A percentile compares a stretch with the other conserved stretches of the same genome.
Conservation (phyloP, 768 basidiomycete species). For the Trametes elegans region DNA sequence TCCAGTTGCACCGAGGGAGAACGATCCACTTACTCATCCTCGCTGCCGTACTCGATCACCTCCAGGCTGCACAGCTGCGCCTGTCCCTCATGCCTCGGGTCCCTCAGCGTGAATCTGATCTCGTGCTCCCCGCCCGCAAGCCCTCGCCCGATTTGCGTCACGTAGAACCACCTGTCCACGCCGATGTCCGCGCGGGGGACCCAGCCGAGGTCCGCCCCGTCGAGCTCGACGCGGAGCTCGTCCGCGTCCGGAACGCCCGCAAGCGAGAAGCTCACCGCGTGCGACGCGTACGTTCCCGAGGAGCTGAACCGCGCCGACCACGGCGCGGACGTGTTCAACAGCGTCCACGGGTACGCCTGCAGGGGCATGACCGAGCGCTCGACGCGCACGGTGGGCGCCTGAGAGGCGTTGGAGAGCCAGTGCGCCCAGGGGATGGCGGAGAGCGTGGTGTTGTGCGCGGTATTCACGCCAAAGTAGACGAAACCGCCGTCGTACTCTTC, state of each 20-base stretch:
- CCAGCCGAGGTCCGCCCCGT: conserved; percentile 63
- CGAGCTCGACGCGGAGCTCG: conserved; percentile 58
- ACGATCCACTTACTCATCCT: conserved; percentile 47
- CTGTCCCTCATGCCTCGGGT: conserved; percentile 43
- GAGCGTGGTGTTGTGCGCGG: conserved; percentile 41
- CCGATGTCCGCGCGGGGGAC: conserved; percentile 52
- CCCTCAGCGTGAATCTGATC: conserved; percentile 54
- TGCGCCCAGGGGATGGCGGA: conserved; percentile 60
- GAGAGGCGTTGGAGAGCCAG: conserved; percentile 51
- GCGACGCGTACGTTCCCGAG: conserved; percentile 58
- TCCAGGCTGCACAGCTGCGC: conserved; percentile 81
- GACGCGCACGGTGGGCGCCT: conserved; percentile 34
- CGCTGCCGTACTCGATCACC: conserved; percentile 67
- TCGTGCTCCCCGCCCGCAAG: conserved; percentile 54
- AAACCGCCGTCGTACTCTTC: conserved; percentile 84
- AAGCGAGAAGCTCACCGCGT: conserved; percentile 68
- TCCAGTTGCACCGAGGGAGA: not conserved
- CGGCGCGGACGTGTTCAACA: conserved; percentile 57
- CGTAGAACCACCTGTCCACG: conserved; percentile 76
- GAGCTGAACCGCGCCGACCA: conserved; percentile 64
- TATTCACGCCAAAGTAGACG: conserved; percentile 70
- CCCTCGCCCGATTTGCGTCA: conserved; percentile 42
- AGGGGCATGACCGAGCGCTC: conserved; percentile 75
- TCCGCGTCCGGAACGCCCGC: conserved; percentile 58
- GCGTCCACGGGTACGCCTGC: conserved; percentile 73